These are phyloP conservation scores for Waitea zeae DNA, from an alignment of 1,284 basidiomycete species.

Conservation along the genomic window DNA sequence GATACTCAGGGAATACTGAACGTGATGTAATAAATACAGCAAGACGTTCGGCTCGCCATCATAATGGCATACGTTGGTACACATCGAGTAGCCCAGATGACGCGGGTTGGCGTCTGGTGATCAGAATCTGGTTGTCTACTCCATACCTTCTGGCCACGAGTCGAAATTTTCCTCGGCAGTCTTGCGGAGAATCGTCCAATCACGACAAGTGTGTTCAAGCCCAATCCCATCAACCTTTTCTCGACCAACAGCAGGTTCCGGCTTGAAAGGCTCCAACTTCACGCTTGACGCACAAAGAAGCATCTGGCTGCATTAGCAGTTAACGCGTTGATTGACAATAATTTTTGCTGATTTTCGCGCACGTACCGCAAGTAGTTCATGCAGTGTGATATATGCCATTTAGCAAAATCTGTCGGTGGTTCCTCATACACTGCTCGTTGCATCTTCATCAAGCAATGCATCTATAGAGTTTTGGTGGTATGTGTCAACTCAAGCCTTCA, in stretches of 20 bases:
- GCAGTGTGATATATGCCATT: not conserved
- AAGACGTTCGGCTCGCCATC: too few species aligned
- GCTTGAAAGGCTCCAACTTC: not conserved
- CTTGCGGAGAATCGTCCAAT: not conserved
- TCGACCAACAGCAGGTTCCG: not conserved
- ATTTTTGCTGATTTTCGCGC: not conserved
- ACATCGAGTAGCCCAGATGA: too few species aligned
- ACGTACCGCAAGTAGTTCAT: not conserved
- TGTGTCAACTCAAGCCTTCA: not conserved
- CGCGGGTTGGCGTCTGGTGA: too few species aligned
- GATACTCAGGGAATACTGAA: slow-evolving; percentile 4
- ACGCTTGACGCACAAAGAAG: not conserved
- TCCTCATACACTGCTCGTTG: not conserved
- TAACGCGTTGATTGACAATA: not conserved
- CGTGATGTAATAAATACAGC: slow-evolving; percentile 1
- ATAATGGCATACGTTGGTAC: too few species aligned
- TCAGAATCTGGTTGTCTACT: too few species aligned
- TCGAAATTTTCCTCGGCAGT: not conserved
- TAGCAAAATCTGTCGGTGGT: not conserved
- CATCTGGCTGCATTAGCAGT: not conserved
- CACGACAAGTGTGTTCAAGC: not conserved
- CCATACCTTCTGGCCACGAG: not conserved
- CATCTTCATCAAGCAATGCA: not conserved
- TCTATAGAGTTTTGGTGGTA: not conserved
- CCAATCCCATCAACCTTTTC: not conserved